phyloP scores from a whole-genome alignment of 108 stramenopile species.

The Fragilariopsis cylindrus region DNA sequence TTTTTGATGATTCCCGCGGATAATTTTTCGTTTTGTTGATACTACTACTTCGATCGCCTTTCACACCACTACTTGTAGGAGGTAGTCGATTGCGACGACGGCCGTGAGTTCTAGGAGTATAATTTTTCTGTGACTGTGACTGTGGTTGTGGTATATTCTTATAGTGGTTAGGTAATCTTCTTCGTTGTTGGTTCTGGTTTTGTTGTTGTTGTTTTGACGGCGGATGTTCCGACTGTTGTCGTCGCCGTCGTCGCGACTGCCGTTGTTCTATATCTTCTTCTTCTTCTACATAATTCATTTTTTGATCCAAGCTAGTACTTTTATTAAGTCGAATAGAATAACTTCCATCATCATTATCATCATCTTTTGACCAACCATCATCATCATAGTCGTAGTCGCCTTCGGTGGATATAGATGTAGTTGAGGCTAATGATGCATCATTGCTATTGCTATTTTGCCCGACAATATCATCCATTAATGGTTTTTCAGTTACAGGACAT shows the following conservation, averaged over 20 bases:
- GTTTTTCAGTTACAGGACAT: conserved; percentile 10
- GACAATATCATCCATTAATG: not conserved
- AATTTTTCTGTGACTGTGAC: too few relatives aligned
- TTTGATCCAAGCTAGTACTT: not conserved
- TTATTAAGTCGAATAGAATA: not conserved
- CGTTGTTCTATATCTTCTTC: not conserved
- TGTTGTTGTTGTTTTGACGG: not conserved
- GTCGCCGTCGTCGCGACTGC: not conserved
- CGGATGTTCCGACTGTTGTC: not conserved
- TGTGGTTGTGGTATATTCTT: not conserved
- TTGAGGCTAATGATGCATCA: conserved; percentile 15
- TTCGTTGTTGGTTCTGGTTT: not conserved
- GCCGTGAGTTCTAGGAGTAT: not conserved
- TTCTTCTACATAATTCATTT: not conserved
- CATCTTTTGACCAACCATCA: not conserved
- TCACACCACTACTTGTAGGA: too few relatives aligned
- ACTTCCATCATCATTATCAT: not conserved
- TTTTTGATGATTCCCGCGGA: not conserved
- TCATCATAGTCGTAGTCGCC: not conserved
- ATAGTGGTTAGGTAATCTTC: conserved; percentile 2
- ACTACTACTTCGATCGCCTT: too few relatives aligned
- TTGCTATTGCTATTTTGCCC: not conserved
- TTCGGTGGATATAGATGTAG: not conserved
- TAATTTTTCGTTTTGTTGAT: not conserved
- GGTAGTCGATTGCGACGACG: not conserved